Percentiles rank a stretch among this genome's conserved stretches.
Evolutionary conservation across 148 eudicot genomes (phyloP).

Genomic region (Camellia japonica): DNA sequence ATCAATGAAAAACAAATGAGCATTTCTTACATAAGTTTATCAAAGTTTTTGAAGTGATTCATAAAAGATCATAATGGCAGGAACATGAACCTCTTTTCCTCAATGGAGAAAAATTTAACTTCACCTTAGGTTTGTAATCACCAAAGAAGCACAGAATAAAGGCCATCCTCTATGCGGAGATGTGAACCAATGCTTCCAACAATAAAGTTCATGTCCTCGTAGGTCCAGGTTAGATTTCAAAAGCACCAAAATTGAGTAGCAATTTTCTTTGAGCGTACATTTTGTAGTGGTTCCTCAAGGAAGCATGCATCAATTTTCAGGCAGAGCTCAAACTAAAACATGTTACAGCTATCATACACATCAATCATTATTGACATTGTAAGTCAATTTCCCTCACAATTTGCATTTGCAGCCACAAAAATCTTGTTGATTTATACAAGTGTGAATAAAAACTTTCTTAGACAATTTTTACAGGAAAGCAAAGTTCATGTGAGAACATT

Average conservation of each 20-base stretch:
- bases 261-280: background rate
- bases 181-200: background rate
- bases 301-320: background rate
- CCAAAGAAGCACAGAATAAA: background rate
- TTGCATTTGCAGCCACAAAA: background rate
- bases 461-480: background rate
- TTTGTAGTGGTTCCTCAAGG: background rate
- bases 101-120: background rate
- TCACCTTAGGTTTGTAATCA: background rate
- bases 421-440: background rate
- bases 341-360: background rate
- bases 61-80: background rate
- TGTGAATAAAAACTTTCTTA: too few relatives aligned
- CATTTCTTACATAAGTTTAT: background rate
- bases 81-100: background rate
- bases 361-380: background rate
- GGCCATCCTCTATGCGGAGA: background rate
- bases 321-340: background rate
- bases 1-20: background rate
- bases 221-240: background rate
- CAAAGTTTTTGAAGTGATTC: background rate
- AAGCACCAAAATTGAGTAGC: background rate
- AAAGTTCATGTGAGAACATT: background rate
- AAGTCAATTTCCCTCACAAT: background rate
- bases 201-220: background rate